Evolutionary conservation across 352 stramenopile species (phyloP).

Genomic region (Phytophthora colocasiae): DNA sequence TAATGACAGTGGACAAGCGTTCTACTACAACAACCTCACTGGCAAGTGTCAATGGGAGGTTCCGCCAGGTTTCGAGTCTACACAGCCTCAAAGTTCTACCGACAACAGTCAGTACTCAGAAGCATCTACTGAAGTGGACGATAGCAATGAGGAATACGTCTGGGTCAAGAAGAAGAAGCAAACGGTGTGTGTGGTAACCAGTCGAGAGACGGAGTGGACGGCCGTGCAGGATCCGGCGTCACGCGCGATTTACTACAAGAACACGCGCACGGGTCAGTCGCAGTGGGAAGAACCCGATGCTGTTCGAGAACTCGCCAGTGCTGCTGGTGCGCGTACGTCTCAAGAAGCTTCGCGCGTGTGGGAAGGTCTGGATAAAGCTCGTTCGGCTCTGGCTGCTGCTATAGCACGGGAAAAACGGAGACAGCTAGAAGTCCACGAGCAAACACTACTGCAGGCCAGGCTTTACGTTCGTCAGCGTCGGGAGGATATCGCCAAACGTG

Average conservation of each 20-base stretch:
- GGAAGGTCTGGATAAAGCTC: constrained; percentile 60
- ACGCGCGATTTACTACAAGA: constrained; percentile 78
- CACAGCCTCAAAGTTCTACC: constrained; percentile 31
- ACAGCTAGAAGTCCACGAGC: constrained; percentile 41
- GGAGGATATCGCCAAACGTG: constrained; percentile 63
- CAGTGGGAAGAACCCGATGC: constrained; percentile 77
- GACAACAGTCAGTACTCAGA: constrained; percentile 29
- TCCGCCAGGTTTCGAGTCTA: constrained; percentile 44
- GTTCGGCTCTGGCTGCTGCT: constrained; percentile 46
- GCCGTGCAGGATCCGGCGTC: constrained; percentile 64
- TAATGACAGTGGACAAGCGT: constrained; percentile 56
- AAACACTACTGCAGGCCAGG: constrained; percentile 43
- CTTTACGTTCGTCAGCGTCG: constrained; percentile 53
- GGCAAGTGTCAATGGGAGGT: constrained; percentile 75
- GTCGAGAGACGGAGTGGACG: constrained; percentile 66
- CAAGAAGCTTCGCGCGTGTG: constrained; percentile 65
- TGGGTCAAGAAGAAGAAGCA: constrained; percentile 84
- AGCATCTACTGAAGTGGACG: constrained; percentile 8
- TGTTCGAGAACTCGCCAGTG: constrained; percentile 60
- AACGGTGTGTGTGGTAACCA: constrained; percentile 68
- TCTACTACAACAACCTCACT: constrained; percentile 81
- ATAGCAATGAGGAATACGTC: constrained; percentile 61
- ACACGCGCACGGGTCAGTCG: constrained; percentile 67
- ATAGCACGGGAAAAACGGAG: constrained; percentile 53
- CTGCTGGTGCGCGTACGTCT: constrained; percentile 53